Conservation (phyloP, 768 basidiomycete species). For the Strobilomyces dryophilus region DNA sequence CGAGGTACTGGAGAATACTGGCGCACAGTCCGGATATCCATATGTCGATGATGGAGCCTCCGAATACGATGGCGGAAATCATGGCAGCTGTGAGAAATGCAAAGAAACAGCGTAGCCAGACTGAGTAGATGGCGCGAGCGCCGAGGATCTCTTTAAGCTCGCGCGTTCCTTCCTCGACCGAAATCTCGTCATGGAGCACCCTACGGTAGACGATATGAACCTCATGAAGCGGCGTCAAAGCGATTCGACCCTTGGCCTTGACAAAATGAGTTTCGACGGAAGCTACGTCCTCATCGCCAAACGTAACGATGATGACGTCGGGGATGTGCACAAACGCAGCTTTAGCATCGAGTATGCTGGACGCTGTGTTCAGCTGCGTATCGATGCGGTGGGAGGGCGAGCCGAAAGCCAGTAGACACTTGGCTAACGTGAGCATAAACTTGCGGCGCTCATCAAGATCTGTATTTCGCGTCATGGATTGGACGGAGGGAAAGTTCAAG, state of each 20-base stretch:
- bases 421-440: slow-evolving; percentile 83
- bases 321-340: slow-evolving; percentile 85
- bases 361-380: slow-evolving; percentile 78
- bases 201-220: slow-evolving; percentile 83
- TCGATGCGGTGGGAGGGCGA: slow-evolving; percentile 94
- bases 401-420: slow-evolving; percentile 86
- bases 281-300: slow-evolving; percentile 69
- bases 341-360: slow-evolving; percentile 70
- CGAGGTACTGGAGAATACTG: slow-evolving; percentile 70
- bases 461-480: slow-evolving; percentile 17
- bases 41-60: slow-evolving; percentile 79
- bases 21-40: slow-evolving; percentile 72
- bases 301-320: slow-evolving; percentile 73
- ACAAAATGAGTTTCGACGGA: slow-evolving; percentile 83
- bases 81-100: slow-evolving; percentile 76
- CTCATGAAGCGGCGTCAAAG: slow-evolving; percentile 74
- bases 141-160: slow-evolving; percentile 61
- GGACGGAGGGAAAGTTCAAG: not conserved
- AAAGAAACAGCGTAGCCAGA: slow-evolving; percentile 63
- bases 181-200: slow-evolving; percentile 80
- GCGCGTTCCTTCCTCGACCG: slow-evolving; percentile 66
- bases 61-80: slow-evolving; percentile 81
- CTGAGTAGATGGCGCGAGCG: slow-evolving; percentile 63
- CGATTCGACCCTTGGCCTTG: slow-evolving; percentile 74
- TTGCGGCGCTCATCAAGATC: slow-evolving; percentile 50